Evolutionary conservation across 78 protist genomes (phyloP).

Genomic region (Trichosphaerium sp.): DNA sequence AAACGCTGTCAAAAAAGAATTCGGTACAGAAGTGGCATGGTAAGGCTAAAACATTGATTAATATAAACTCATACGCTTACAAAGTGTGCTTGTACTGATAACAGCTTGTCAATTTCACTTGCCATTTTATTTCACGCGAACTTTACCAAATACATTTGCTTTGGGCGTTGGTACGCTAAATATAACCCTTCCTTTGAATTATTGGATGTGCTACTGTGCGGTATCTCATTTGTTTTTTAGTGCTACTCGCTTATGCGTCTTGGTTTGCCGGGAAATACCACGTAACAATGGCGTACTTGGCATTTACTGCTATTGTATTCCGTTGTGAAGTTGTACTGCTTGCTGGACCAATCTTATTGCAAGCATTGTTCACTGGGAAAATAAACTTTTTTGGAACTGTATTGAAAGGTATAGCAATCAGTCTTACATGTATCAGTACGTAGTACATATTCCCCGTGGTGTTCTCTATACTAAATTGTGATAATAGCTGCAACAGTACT

Average conservation of each 20-base stretch:
- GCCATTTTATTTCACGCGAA: slow-evolving; percentile 64
- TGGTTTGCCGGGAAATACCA: slow-evolving; percentile 1
- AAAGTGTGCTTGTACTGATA: slow-evolving; percentile 30
- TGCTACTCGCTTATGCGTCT: slow-evolving; percentile 17
- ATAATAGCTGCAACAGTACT: background rate
- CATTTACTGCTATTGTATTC: slow-evolving; percentile 37
- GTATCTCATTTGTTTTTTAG: too few species aligned
- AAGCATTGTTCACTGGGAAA: background rate
- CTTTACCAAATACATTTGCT: slow-evolving; percentile 85
- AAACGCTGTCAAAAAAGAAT: background rate
- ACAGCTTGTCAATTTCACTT: slow-evolving; percentile 57
- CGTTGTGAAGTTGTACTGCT: slow-evolving; percentile 44
- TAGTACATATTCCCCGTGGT: background rate
- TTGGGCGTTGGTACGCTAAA: too few species aligned
- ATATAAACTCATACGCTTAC: too few species aligned
- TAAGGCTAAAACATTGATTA: too few species aligned
- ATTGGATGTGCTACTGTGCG: too few species aligned
- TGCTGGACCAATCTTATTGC: slow-evolving; percentile 35
- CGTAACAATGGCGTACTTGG: background rate
- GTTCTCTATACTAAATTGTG: too few species aligned
- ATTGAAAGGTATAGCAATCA: slow-evolving; percentile 3
- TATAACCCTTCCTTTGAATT: too few species aligned
- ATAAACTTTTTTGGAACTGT: background rate
- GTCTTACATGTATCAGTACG: background rate
- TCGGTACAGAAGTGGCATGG: slow-evolving; percentile 6